A percentile compares a stretch with the other conserved stretches of the same genome.
phyloP scores from a whole-genome alignment of 2,329 filamentous ascomycete species.

The Arthrobotrys sinensis region DNA sequence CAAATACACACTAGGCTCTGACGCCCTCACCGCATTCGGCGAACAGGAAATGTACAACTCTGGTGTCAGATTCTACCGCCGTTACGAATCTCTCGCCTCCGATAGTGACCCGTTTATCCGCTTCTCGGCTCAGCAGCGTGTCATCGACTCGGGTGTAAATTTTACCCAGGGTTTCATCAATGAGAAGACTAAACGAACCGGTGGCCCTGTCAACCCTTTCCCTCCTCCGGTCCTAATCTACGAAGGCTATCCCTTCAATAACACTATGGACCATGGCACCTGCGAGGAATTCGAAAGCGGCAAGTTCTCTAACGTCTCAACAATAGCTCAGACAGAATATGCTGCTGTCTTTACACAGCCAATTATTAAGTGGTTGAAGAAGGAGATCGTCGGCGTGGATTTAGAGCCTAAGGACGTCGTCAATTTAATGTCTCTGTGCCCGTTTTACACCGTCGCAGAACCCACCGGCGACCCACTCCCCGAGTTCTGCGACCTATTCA shows the following conservation, averaged over 20 bases:
- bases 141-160: constrained; percentile 80
- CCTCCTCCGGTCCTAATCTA: constrained; percentile 75
- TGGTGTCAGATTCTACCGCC: constrained; percentile 80
- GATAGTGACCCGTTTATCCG: constrained; percentile 78
- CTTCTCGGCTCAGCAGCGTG: constrained; percentile 78
- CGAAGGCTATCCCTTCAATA: constrained; percentile 79
- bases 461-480: constrained; percentile 73
- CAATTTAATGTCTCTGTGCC: constrained; percentile 88
- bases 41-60: constrained; percentile 80
- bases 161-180: constrained; percentile 82
- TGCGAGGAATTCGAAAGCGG: constrained; percentile 81
- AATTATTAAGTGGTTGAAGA: constrained; percentile 79
- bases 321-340: constrained; percentile 74
- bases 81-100: constrained; percentile 77
- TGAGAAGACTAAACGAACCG: constrained; percentile 70
- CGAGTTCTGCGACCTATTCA: constrained; percentile 83
- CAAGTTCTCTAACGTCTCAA: constrained; percentile 70
- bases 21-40: constrained; percentile 79
- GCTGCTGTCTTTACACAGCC: constrained; percentile 76
- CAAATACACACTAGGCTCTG: constrained; percentile 78
- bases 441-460: constrained; percentile 83
- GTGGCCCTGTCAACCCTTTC: constrained; percentile 66
- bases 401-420: constrained; percentile 76
- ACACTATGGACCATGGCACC: constrained; percentile 82
- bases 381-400: constrained; percentile 77